Evolutionary conservation across 331 rosid genomes (phyloP).

Genomic region (Rosa hybrid): DNA sequence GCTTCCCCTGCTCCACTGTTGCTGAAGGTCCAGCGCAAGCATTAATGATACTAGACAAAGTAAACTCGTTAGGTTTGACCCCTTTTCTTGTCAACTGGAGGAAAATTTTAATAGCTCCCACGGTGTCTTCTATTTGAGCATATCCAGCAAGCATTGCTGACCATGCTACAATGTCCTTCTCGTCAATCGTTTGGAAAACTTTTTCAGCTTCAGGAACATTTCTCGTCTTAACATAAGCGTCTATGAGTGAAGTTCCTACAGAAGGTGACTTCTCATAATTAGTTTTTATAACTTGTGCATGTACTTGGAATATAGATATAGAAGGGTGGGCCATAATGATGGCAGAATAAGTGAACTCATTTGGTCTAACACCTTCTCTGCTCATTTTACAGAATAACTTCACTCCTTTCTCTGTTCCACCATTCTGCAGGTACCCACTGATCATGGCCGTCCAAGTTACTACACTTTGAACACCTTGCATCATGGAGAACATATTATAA

Average conservation of each 20-base stretch:
- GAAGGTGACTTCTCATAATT: conserved; percentile 67
- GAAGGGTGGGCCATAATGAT: conserved; percentile 56
- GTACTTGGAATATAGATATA: conserved; percentile 49
- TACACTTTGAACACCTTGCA: conserved; percentile 49
- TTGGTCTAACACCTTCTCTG: conserved; percentile 61
- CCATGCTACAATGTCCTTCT: conserved; percentile 72
- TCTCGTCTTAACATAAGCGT: conserved; percentile 61
- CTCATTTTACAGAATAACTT: conserved; percentile 61
- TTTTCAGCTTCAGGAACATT: conserved; percentile 47
- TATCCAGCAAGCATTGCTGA: conserved; percentile 76
- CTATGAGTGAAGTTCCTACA: conserved; percentile 74
- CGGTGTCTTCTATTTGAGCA: conserved; percentile 64
- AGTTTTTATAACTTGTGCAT: conserved; percentile 66
- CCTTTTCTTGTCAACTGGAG: conserved; percentile 57
- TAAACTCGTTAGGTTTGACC: conserved; percentile 61
- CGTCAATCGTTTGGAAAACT: conserved; percentile 57
- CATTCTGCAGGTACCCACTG: conserved; percentile 64
- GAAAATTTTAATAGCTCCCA: conserved; percentile 56
- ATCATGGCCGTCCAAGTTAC: conserved; percentile 84
- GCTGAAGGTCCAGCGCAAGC: conserved; percentile 69
- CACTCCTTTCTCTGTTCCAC: conserved; percentile 48
- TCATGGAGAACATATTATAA: conserved; percentile 43
- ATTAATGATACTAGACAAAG: conserved; percentile 66
- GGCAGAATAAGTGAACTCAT: conserved; percentile 76
- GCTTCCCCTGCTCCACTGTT: conserved; percentile 70